A percentile compares a stretch with the other conserved stretches of the same genome.
Evolutionary conservation across 352 stramenopile species (phyloP).

Genomic region (Phytophthora nicotianae): DNA sequence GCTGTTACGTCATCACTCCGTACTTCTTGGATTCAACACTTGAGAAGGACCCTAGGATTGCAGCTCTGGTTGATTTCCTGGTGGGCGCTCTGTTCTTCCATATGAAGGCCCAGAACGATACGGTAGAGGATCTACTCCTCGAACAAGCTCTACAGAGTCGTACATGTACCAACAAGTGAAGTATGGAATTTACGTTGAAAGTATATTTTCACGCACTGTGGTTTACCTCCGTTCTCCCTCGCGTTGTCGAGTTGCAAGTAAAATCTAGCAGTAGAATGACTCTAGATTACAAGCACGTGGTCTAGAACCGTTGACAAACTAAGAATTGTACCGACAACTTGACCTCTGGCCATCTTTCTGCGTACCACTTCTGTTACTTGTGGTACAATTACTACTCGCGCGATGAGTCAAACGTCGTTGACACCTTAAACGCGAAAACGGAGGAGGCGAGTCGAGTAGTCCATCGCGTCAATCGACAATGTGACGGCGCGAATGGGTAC

Average conservation of each 20-base stretch:
- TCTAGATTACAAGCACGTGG: background rate
- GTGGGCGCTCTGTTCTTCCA: background rate
- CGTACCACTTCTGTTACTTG: background rate
- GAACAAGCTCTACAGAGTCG: background rate
- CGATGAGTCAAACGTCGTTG: too few relatives aligned
- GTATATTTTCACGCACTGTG: too few relatives aligned
- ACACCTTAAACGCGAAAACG: too few relatives aligned
- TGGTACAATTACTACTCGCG: too few relatives aligned
- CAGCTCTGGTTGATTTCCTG: background rate
- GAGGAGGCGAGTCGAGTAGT: background rate
- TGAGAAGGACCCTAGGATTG: background rate
- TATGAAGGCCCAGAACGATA: background rate
- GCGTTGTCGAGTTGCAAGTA: background rate
- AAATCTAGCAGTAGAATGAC: background rate
- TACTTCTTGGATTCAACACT: slow-evolving; percentile 28
- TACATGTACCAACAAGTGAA: background rate
- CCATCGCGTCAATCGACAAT: background rate
- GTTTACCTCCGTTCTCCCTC: too few relatives aligned
- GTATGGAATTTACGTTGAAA: background rate
- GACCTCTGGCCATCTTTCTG: background rate
- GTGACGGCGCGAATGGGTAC: background rate
- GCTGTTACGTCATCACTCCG: slow-evolving; percentile 48
- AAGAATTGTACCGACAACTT: background rate
- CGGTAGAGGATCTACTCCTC: background rate
- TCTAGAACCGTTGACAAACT: background rate